Evolutionary conservation across 1,284 basidiomycete genomes (phyloP).

Genomic region (Paramarasmius palmivorus): DNA sequence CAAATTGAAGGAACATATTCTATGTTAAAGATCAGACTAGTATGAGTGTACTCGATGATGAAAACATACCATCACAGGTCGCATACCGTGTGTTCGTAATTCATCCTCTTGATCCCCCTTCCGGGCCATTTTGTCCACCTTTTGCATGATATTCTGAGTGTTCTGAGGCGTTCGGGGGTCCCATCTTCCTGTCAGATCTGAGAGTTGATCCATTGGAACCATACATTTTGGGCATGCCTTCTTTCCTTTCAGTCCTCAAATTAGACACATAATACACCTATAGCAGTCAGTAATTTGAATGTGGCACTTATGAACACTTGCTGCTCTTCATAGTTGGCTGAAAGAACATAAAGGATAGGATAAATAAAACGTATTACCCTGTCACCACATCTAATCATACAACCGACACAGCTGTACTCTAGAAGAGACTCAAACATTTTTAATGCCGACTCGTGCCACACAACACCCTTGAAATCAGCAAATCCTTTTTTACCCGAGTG

Average conservation of each 20-base stretch:
- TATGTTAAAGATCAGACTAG: too few species aligned
- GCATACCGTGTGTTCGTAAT: too few species aligned
- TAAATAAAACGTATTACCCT: slow-evolving; percentile 22
- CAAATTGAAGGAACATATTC: too few species aligned
- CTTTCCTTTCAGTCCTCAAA: slow-evolving; percentile 25
- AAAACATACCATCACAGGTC: too few species aligned
- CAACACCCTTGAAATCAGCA: slow-evolving; percentile 30
- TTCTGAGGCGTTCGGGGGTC: slow-evolving; percentile 17
- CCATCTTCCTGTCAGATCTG: slow-evolving; percentile 18
- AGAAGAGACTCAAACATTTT: slow-evolving; percentile 27
- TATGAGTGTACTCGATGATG: too few species aligned
- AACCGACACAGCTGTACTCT: slow-evolving; percentile 25
- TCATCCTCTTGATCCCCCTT: slow-evolving; percentile 18
- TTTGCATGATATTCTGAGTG: slow-evolving; percentile 16
- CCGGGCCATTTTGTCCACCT: slow-evolving; percentile 11
- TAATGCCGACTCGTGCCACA: slow-evolving; percentile 34
- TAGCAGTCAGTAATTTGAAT: not conserved
- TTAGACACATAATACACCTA: slow-evolving; percentile 32
- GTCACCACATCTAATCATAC: slow-evolving; percentile 26
- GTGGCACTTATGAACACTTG: slow-evolving; percentile 17
- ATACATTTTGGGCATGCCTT: slow-evolving; percentile 36
- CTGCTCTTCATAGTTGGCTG: slow-evolving; percentile 42
- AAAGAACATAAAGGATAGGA: slow-evolving; percentile 33
- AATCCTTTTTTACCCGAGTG: slow-evolving; percentile 29
- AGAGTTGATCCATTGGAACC: slow-evolving; percentile 25